Evolutionary conservation across 2,329 filamentous ascomycete species (phyloP), one percentile per base, ranked within the genome.

Genomic region (Beauveria asiatica): DNA sequence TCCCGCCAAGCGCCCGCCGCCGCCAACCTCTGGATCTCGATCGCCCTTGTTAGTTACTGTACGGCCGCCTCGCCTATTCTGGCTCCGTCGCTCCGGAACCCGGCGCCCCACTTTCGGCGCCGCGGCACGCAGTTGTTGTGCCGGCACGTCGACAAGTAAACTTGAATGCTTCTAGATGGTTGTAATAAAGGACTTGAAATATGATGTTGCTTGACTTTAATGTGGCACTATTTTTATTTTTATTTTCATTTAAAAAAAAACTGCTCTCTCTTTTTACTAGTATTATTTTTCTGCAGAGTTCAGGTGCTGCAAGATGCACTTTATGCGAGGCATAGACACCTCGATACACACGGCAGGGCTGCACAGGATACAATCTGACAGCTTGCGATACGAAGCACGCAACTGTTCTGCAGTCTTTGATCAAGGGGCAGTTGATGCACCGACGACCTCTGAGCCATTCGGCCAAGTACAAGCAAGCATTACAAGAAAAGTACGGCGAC

Each of bases 21-120:
- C 51, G 33, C 39, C 37, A 27, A 30, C 17, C 37, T 39, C 23
- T 27, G 37, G 33, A 53, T 53, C 39, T 30, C 21, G 37, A 55
- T 44, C 8, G 11, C 21, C 11, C 30, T 33, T 33, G 10, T 33
- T 13, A 19, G 7, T 10, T 10, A 10, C 27, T 27, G 11, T 33
- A 33, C 30, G 30, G 54, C 44, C 5, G 54, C 19, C 25, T 49
- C 21, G 33, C 27, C 44, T 19, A 8, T 25, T 46, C 25, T 48
- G 30, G 54, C 54, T 58, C 45, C 56, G 37, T 50, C 45, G 11
- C 27, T 57, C 45, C 54, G 44, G 54, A 48, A 45, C 10, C 56
- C 54, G 54, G 56, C 11, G 33, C 46, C 55, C 56, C 56, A 58
- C 56, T 44, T 17, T 23, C 56, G 56, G 56, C 45, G 33, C 56